phyloP scores from a whole-genome alignment of 495 filamentous ascomycete genomes.

The Mytilinidion resinicola region DNA sequence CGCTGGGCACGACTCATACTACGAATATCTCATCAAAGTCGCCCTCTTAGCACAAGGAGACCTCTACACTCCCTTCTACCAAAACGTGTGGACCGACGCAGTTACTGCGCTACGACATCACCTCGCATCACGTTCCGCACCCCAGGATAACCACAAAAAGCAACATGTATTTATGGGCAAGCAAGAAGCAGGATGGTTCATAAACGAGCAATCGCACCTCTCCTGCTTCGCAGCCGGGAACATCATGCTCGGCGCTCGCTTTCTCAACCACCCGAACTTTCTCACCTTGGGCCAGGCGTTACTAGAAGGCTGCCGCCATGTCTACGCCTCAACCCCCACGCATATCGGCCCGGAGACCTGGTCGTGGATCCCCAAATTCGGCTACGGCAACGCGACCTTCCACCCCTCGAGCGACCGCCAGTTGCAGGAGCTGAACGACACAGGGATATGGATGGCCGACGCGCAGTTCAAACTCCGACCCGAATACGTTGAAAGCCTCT shows the following conservation, averaged over 20 bases:
- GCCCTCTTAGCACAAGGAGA: constrained; percentile 25
- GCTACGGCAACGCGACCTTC: constrained; percentile 13
- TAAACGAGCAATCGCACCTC: constrained; percentile 27
- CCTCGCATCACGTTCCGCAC: constrained; percentile 23
- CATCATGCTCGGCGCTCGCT: constrained; percentile 26
- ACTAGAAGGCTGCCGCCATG: constrained; percentile 33
- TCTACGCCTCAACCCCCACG: constrained; percentile 23
- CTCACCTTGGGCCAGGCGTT: constrained; percentile 27
- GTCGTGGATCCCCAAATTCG: constrained; percentile 28
- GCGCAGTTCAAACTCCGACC: constrained; percentile 28
- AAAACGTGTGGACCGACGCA: constrained; percentile 19
- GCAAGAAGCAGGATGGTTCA: constrained; percentile 11
- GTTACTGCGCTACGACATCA: constrained; percentile 23
- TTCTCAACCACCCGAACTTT: constrained; percentile 15
- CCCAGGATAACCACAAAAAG: constrained; percentile 18
- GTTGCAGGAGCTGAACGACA: constrained; percentile 10
- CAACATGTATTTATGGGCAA: constrained; percentile 31
- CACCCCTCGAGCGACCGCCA: constrained; percentile 12
- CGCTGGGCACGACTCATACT: constrained; percentile 29
- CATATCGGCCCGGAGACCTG: constrained; percentile 28
- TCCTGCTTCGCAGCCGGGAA: constrained; percentile 31
- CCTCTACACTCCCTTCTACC: constrained; percentile 20
- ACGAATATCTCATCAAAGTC: constrained; percentile 32
- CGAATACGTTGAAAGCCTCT: constrained; percentile 32
- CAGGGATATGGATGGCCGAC: constrained; percentile 26